Evolutionary conservation across 345 rosid genomes (phyloP).

Genomic region (Abelmoschus esculentus): DNA sequence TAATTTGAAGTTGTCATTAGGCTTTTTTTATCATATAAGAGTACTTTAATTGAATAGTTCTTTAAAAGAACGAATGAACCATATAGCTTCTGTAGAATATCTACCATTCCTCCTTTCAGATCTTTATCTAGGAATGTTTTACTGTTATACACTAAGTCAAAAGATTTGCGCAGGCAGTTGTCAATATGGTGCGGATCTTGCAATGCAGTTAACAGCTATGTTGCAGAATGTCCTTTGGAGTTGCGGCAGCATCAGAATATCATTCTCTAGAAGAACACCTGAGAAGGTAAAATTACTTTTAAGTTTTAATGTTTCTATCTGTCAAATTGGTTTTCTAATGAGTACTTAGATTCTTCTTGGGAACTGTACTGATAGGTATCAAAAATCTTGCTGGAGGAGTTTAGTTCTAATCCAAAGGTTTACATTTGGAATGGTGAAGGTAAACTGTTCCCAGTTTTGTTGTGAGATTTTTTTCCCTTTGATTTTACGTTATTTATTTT

Average conservation of each 20-base stretch:
- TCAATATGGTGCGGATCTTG: constrained; percentile 67
- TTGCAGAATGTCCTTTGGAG: constrained; percentile 63
- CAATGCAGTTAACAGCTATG: constrained; percentile 47
- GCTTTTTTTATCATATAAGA: not conserved
- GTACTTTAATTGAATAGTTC: not conserved
- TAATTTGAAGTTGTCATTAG: not conserved
- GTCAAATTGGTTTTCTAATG: not conserved
- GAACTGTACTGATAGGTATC: constrained; percentile 33
- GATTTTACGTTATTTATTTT: not conserved
- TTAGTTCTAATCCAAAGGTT: constrained; percentile 54
- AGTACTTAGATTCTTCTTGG: not conserved
- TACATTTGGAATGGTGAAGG: constrained; percentile 82
- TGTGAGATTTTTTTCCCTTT: not conserved
- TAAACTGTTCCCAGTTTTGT: constrained; percentile 9
- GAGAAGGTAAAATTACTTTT: constrained; percentile 6
- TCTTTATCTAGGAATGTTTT: not conserved
- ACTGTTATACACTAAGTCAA: constrained; percentile 4
- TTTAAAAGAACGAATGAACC: not conserved
- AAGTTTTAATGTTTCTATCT: not conserved
- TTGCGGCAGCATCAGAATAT: constrained; percentile 82
- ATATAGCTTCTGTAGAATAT: not conserved
- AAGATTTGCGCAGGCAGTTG: constrained; percentile 44
- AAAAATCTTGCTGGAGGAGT: constrained; percentile 36
- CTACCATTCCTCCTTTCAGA: not conserved
- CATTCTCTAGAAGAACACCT: constrained; percentile 42